Evolutionary conservation across 345 rosid species (phyloP), one percentile per base, ranked within the genome.

Genomic region (Acer campestre): DNA sequence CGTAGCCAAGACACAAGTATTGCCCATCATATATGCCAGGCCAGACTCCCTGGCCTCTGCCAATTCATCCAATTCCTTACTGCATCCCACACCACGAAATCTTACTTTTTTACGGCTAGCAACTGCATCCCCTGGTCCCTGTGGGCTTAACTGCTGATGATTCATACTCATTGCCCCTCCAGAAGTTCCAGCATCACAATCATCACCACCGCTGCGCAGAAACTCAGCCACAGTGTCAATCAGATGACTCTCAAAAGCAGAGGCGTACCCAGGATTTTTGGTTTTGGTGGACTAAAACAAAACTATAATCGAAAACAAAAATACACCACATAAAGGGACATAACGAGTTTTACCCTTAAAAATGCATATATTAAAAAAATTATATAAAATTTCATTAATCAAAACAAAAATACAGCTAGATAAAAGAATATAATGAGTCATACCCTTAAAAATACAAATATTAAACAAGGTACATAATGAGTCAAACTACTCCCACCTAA

Each of bases 21-120:
- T 81, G 42, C 83, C 83, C 75, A 86, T 80, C 79, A 86, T 82
- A 48, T 82, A 86, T 9, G 82, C 79, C 59, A 84, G 3, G 12
- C 89, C 89, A 9, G 82, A 76, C 51, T 86, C 86, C 70, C 70
- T 78, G n/a, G 89, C 89, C 11, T 68, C 78, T 58, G 58, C 78
- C 35, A 84, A 67, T 9, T 81, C 86, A 35, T 51, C 61, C 58
- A 82, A 7, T 38, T 84, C 84, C 49, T 73, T 61, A 3, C 40
- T 44, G 66, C 70, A 38, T 9, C 40, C 61, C 7, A 70, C 71
- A 20, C 70, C 77, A 7, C 71, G 66, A 13, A 79, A 82, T 62
- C 82, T 70, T 29, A 78, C 77, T 63, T 23, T 75, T 71, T 71
- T 78, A 18, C 14, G 7, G 13, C 20, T n/a, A 42, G 56, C 46